These are phyloP conservation scores for Ochromonas danica DNA, from an alignment of 108 stramenopile species.

Conservation along the genomic window DNA sequence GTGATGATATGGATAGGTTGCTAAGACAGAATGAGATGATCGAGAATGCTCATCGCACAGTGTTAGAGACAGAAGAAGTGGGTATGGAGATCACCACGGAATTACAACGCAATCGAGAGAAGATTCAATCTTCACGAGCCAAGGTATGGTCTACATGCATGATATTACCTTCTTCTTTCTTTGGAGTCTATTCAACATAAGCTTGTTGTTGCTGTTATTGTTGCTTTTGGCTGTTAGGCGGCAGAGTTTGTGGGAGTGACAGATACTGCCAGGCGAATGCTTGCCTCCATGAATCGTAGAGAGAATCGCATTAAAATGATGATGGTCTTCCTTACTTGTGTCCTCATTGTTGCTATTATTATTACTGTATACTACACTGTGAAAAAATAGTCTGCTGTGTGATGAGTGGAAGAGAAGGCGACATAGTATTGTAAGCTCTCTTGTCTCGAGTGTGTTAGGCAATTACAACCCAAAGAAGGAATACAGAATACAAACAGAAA, in stretches of 20 bases:
- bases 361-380: slow-evolving; percentile 55
- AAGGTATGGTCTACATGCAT: slow-evolving; percentile 23
- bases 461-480: too few species aligned
- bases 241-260: slow-evolving; percentile 81
- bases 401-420: background rate
- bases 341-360: slow-evolving; percentile 49
- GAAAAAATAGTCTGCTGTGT: slow-evolving; percentile 33
- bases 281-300: slow-evolving; percentile 79
- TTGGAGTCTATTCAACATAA: background rate
- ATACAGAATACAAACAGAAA: too few species aligned
- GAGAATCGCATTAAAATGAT: slow-evolving; percentile 85
- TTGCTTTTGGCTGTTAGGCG: slow-evolving; percentile 56
- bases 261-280: slow-evolving; percentile 77
- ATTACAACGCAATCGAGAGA: slow-evolving; percentile 81
- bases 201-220: slow-evolving; percentile 11
- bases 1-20: slow-evolving; percentile 42
- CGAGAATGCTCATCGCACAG: slow-evolving; percentile 75
- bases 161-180: background rate
- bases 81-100: slow-evolving; percentile 89
- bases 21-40: slow-evolving; percentile 75
- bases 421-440: too few species aligned
- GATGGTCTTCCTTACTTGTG: slow-evolving; percentile 70
- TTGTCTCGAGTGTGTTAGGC: too few species aligned
- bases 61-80: slow-evolving; percentile 90
- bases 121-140: slow-evolving; percentile 56